These are phyloP conservation scores for Phaeosphaeria sp. DNA, from an alignment of 2,329 filamentous ascomycete genomes.

Conservation along the genomic window DNA sequence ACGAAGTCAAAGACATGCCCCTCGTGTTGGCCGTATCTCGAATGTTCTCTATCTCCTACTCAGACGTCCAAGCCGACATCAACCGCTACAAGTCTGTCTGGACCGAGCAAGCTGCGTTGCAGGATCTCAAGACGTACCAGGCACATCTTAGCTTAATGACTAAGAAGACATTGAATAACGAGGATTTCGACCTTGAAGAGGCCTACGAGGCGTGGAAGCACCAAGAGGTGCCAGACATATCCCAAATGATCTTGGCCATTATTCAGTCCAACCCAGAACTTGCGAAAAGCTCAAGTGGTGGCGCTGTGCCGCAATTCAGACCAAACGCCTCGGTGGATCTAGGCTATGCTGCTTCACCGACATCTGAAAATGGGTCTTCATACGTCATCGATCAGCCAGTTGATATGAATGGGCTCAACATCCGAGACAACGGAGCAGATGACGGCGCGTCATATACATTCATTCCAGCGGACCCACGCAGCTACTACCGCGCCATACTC, in stretches of 20 bases:
- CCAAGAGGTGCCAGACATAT: slow-evolving; percentile 83
- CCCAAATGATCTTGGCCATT: slow-evolving; percentile 92
- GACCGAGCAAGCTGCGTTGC: slow-evolving; percentile 90
- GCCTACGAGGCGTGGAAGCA: slow-evolving; percentile 91
- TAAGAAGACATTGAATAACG: slow-evolving; percentile 74
- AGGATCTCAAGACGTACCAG: slow-evolving; percentile 93
- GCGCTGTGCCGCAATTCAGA: slow-evolving; percentile 64
- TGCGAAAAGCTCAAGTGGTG: slow-evolving; percentile 73
- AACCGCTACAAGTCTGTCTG: slow-evolving; percentile 79
- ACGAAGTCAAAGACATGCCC: slow-evolving; percentile 97
- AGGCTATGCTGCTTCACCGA: slow-evolving; percentile 55
- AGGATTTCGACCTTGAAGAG: slow-evolving; percentile 91
- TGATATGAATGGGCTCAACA: slow-evolving; percentile 69
- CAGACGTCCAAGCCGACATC: slow-evolving; percentile 85
- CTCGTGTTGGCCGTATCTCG: slow-evolving; percentile 85
- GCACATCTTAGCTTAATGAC: slow-evolving; percentile 83
- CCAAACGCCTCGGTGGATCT: slow-evolving; percentile 49
- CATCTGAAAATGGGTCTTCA: slow-evolving; percentile 53
- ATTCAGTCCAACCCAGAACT: slow-evolving; percentile 85
- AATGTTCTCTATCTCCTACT: slow-evolving; percentile 81
- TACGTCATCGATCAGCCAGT: slow-evolving; percentile 72
- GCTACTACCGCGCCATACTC: slow-evolving; percentile 82
- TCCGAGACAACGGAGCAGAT: slow-evolving; percentile 59
- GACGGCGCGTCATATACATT: slow-evolving; percentile 79
- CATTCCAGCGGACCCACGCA: slow-evolving; percentile 82